Evolutionary conservation across 78 protist species (phyloP), one percentile per base, ranked within the genome.

Genomic region (Parvularia atlantis): DNA sequence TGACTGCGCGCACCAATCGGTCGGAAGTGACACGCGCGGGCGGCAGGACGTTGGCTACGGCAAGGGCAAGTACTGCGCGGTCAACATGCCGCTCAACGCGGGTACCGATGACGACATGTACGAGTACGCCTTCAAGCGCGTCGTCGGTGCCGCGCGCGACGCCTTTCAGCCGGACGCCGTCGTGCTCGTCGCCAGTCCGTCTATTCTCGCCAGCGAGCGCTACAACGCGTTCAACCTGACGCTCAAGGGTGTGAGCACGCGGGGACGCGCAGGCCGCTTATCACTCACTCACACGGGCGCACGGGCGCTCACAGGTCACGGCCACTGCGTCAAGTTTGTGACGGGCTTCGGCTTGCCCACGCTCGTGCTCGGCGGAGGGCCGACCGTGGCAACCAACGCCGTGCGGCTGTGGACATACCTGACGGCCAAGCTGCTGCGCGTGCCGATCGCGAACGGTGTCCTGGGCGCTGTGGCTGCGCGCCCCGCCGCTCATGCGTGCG

Each of bases 281-380:
- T n/a, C n/a, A n/a, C n/a, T n/a, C n/a, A n/a, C n/a, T n/a, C 53
- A 19, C 17, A 22, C 33, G 78, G 78, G n/a, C n/a, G n/a, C n/a
- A n/a, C n/a, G n/a, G n/a, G n/a, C n/a, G n/a, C n/a, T n/a, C n/a
- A n/a, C n/a, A n/a, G 19, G 9, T 35, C 88, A 89, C 53, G 88
- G 74, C 9, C 77, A 64, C 14, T 84, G 92, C 50, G 84, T 85
- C 5, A 53, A 46, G 44, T 62, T 33, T 57, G 68, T 95, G 31
- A 74, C 82, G 48, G 19, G 56, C 4, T 92, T 89, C 57, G 46
- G 60, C 46, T n/a, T 89, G 48, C 98, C 98, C 39, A 56, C 75
- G 44, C 73, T 95, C 28, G 83, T 95, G 20, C 77, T 95, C 41
- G 98, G 98, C 16, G 98, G 98, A 24, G 98, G 98, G 63, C 97